Evolutionary conservation across 2,329 filamentous ascomycete species (phyloP), one percentile per base, ranked within the genome.

Genomic region (Talaromyces sp.): DNA sequence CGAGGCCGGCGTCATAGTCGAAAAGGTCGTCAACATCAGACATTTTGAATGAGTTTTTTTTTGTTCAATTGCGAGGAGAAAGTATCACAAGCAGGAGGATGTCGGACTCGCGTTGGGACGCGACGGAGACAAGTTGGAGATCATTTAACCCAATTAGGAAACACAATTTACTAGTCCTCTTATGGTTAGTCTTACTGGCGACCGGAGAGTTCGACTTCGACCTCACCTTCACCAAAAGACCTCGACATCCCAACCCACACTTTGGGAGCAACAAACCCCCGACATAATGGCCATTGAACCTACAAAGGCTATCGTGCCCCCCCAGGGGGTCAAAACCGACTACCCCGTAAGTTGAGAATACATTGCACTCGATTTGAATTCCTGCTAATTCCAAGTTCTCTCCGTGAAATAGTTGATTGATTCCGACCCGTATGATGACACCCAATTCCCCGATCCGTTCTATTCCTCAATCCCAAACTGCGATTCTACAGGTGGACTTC

Each of bases 361-460:
- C 36, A 33, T 13, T 19, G 2, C 35, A 43, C 11, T 48, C 31
- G 41, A 67, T 54, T 39, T 61, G 22, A 50, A 39, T 19, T 10
- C 19, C 3, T 39, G 13, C 48, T 52, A 52, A 52, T 28, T 37
- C n/a, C 19, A 33, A 52, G 48, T 37, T 52, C 48, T 39, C 35
- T 52, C 48, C 48, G 19, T 22, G 13, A 39, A 52, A 65, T 78
- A 99, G 94, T 89, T 97, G 79, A 97, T 99, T 77, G 94, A 99
- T 81, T 95, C 90, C 80, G 94, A 99, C 78, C 94, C 94, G 92
- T 97, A 92, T 73, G 87, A 51, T 52, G 25, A 28, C 28, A 46
- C 48, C 35, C 45, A 56, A 57, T 48, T 36, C 54, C 48, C 33
- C 17, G 31, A 35, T 39, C 15, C 40, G 41, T 8, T 45, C 7